Percentiles rank a stretch among this genome's conserved stretches.
Conservation (phyloP, 202 grass and related monocot genomes). For the Schoenoplectus triqueter region DNA sequence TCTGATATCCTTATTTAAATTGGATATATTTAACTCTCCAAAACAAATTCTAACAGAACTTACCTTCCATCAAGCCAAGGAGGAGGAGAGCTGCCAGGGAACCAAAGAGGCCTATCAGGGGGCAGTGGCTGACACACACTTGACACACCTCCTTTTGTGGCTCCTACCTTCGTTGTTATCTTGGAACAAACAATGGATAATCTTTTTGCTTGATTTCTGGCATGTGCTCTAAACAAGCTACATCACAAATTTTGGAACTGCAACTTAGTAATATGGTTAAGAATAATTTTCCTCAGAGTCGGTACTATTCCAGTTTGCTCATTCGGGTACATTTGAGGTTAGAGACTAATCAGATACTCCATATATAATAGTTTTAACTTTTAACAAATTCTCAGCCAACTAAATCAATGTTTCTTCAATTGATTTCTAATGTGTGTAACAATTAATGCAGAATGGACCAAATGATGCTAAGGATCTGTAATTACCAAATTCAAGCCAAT, state of each 20-base stretch:
- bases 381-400: neutral
- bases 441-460: neutral
- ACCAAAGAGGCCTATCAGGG: conserved; percentile 83
- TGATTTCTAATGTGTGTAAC: neutral
- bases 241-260: neutral
- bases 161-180: conserved; percentile 37
- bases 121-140: conserved; percentile 78
- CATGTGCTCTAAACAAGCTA: conserved; percentile 20
- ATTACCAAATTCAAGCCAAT: neutral
- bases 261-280: neutral
- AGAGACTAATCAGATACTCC: neutral
- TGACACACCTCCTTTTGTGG: conserved; percentile 75
- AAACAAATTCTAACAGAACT: neutral
- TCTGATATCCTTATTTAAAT: neutral
- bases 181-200: conserved; percentile 19
- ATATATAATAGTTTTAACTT: neutral
- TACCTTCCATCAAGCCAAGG: conserved; percentile 96
- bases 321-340: neutral
- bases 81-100: conserved; percentile 71
- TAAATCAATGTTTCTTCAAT: neutral
- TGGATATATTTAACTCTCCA: neutral
- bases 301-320: neutral
- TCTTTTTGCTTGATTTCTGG: conserved; percentile 28
- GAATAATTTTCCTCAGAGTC: neutral
- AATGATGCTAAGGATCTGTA: neutral